phyloP scores from a whole-genome alignment of 2,329 filamentous ascomycete species.

The Tolypocladium inflatum region DNA sequence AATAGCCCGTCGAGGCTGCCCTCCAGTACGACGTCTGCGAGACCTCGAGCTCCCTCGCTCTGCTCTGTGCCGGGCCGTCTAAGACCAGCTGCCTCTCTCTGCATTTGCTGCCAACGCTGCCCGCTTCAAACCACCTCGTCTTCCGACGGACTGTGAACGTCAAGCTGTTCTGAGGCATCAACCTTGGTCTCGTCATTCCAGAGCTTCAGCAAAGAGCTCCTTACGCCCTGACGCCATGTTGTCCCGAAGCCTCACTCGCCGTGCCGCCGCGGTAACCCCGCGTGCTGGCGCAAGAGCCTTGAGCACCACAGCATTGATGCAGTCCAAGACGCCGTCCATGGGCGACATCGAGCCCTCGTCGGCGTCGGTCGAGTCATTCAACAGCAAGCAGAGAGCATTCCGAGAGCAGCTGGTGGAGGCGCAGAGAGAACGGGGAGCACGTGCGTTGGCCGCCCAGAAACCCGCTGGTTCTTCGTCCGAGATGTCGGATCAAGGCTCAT shows the following conservation, averaged over 20 bases:
- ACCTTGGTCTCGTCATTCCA: neutral
- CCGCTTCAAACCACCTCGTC: neutral
- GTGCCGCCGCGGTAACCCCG: constrained; percentile 29
- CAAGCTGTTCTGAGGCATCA: neutral
- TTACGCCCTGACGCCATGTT: constrained; percentile 28
- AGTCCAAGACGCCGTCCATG: constrained; percentile 58
- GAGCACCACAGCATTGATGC: constrained; percentile 38
- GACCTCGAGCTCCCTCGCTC: constrained; percentile 1
- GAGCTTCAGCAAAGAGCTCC: neutral
- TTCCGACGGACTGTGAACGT: neutral
- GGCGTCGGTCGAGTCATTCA: constrained; percentile 65
- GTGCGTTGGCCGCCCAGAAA: constrained; percentile 46
- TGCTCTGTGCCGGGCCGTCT: neutral
- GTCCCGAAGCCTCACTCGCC: constrained; percentile 39
- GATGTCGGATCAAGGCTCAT: constrained; percentile 28
- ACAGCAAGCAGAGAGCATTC: constrained; percentile 75
- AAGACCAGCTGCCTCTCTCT: neutral
- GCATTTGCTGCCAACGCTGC: neutral
- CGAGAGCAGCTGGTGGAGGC: constrained; percentile 70
- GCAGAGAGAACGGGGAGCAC: constrained; percentile 77
- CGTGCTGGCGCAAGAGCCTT: constrained; percentile 46
- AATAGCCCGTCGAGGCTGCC: constrained; percentile 19
- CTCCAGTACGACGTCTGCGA: constrained; percentile 12
- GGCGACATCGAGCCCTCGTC: constrained; percentile 66
- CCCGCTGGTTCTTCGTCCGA: constrained; percentile 33